A percentile compares a stretch with the other conserved stretches of the same genome.
Conservation (phyloP, 2,329 filamentous ascomycete species). For the Penicillium sp. region DNA sequence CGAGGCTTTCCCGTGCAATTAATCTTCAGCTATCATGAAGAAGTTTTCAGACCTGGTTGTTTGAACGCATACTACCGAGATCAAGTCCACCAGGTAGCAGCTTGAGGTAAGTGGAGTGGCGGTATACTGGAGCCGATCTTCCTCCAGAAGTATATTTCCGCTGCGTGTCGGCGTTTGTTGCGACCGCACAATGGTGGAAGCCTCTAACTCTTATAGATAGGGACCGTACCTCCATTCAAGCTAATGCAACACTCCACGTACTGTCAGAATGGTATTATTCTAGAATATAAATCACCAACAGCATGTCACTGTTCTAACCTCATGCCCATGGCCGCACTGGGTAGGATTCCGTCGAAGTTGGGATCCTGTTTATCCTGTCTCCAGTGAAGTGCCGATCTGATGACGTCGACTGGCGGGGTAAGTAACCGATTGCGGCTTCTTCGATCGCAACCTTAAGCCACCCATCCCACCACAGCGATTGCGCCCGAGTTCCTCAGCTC, state of each 20-base stretch:
- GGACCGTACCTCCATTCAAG: background rate
- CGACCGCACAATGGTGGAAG: background rate
- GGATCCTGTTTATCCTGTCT: background rate
- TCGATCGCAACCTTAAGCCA: slow-evolving; percentile 1
- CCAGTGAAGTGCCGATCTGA: slow-evolving; percentile 5
- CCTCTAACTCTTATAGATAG: background rate
- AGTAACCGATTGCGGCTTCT: background rate
- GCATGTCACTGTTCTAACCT: background rate
- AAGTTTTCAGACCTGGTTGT: too few species aligned
- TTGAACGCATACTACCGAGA: too few species aligned
- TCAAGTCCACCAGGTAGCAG: too few species aligned
- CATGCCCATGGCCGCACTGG: background rate
- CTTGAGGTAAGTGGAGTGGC: too few species aligned
- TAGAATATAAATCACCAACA: background rate
- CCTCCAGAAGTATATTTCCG: background rate
- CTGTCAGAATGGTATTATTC: background rate
- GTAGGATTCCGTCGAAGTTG: background rate
- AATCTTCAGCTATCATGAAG: too few species aligned
- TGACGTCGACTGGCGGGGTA: slow-evolving; percentile 24
- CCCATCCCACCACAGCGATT: background rate
- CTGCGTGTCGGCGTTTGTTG: background rate
- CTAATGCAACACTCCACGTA: background rate
- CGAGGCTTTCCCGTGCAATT: too few species aligned
- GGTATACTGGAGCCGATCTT: too few species aligned
- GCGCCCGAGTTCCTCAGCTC: slow-evolving; percentile 17